These are phyloP conservation scores for Penicillium sp. DNA, from an alignment of 2,329 filamentous ascomycete genomes.

Conservation along the genomic window DNA sequence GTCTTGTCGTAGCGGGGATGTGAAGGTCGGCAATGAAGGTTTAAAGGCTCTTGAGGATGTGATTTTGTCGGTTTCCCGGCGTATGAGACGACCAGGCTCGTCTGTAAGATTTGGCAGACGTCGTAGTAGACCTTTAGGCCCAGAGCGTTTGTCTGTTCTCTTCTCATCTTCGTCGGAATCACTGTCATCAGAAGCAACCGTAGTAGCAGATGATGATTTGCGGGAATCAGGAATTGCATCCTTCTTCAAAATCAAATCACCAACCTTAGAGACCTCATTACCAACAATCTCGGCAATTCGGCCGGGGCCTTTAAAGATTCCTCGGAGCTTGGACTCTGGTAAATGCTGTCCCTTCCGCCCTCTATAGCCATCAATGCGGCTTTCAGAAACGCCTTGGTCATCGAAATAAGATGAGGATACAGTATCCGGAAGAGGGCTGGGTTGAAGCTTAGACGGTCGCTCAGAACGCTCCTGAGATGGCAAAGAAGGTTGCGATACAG, in stretches of 20 bases:
- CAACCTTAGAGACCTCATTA: constrained; percentile 67
- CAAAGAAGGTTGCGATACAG: constrained; percentile 24
- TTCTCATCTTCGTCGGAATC: constrained; percentile 54
- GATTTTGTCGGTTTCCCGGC: constrained; percentile 42
- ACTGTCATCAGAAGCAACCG: constrained; percentile 54
- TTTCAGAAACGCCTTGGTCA: constrained; percentile 28
- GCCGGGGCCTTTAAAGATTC: constrained; percentile 75
- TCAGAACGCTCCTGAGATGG: constrained; percentile 27
- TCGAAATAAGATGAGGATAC: constrained; percentile 35
- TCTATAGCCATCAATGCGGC: constrained; percentile 35
- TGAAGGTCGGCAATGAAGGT: constrained; percentile 59
- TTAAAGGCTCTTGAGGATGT: constrained; percentile 48
- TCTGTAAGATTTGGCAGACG: constrained; percentile 46
- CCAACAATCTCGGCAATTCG: constrained; percentile 75
- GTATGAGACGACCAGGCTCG: constrained; percentile 40
- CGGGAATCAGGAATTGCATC: constrained; percentile 55
- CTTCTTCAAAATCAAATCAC: constrained; percentile 65
- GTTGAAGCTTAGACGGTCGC: constrained; percentile 32
- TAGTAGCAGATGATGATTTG: constrained; percentile 53
- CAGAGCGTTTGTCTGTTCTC: constrained; percentile 38
- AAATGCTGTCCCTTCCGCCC: constrained; percentile 39
- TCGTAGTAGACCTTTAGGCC: constrained; percentile 38
- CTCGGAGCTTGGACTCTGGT: constrained; percentile 67
- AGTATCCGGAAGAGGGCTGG: constrained; percentile 38
- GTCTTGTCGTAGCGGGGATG: constrained; percentile 53